Evolutionary conservation across 345 rosid species (phyloP).

Genomic region (Corchorus capsularis): DNA sequence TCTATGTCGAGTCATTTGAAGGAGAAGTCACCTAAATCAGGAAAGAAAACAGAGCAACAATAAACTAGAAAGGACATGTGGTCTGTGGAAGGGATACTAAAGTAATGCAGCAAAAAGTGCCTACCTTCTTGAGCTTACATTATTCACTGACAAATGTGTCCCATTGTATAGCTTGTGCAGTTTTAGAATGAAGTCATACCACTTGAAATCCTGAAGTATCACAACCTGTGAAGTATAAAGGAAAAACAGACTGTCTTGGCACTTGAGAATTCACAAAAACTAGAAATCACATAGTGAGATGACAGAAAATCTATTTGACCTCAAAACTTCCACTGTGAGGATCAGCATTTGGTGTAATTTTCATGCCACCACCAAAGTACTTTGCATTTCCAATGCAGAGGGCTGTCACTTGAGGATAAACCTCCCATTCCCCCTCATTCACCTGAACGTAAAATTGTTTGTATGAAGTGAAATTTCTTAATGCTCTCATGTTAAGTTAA

Average conservation of each 20-base stretch:
- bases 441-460: conserved; percentile 43
- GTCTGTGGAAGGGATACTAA: neutral
- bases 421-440: conserved; percentile 84
- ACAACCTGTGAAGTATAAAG: conserved; percentile 60
- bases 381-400: conserved; percentile 93
- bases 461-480: conserved; percentile 15
- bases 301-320: conserved; percentile 41
- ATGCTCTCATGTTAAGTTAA: neutral
- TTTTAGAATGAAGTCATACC: conserved; percentile 87
- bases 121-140: conserved; percentile 78
- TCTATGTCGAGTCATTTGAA: neutral
- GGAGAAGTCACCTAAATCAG: neutral
- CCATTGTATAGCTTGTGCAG: conserved; percentile 78
- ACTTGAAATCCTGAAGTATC: conserved; percentile 85
- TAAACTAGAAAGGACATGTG: neutral
- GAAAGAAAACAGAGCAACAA: neutral
- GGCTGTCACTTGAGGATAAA: conserved; percentile 75
- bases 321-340: conserved; percentile 79
- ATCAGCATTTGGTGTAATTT: conserved; percentile 88
- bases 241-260: conserved; percentile 17
- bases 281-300: neutral
- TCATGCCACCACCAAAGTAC: conserved; percentile 98
- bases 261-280: neutral
- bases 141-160: conserved; percentile 72
- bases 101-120: conserved; percentile 14